Base-by-base conservation (phyloP, 768 basidiomycete species). In the Mycena haematopus region DNA sequence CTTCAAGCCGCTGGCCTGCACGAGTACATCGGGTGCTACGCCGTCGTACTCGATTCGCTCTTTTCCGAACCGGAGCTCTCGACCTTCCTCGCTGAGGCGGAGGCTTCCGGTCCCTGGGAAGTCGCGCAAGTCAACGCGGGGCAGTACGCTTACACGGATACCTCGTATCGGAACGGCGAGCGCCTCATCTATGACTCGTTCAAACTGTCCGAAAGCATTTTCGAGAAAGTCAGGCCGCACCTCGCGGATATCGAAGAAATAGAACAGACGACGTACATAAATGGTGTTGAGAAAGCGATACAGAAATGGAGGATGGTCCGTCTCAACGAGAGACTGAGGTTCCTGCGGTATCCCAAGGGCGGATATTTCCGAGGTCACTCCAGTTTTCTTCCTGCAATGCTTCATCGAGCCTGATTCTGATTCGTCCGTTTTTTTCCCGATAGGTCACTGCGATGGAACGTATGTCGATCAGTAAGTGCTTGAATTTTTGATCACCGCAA, bases 231-330 rank as follows among this genome's bases (percentile, higher is more conserved):
- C 6, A 58, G 62, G 0, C 66, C 66, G 21, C 62, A 63, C 33
- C 40, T 67, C 31, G 35, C 56, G 45, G 66, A 53, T 22, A 61
- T 67, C 14, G 62, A 67, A 35, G 36, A 63, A 58, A 11, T 67
- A 10, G 62, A 67, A 33, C 42, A 63, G 62, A n/a, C 8, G n/a
- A 15, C 14, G 17, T 58, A 59, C 21, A 14, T 1, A 1, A 21
- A 15, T 24, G 14, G 0, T 27, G 13, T 17, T 1, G 49, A 53
- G 14, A 14, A 60, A 2, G 58, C 50, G 19, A 25, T 44, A 27
- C 64, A 68, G 52, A 66, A 65, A 36, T 68, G 67, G 67, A 51
- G 61, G 24, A 65, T 68, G 63, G 60, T 63, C 24, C 53, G 63
- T 14, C 24, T 68, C 15, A 68, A 68, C 19, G 67, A 68, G 54